A percentile compares a stretch with the other conserved stretches of the same genome.
Conservation (phyloP, 148 eudicot genomes). For the Chenopodium quinoa region DNA sequence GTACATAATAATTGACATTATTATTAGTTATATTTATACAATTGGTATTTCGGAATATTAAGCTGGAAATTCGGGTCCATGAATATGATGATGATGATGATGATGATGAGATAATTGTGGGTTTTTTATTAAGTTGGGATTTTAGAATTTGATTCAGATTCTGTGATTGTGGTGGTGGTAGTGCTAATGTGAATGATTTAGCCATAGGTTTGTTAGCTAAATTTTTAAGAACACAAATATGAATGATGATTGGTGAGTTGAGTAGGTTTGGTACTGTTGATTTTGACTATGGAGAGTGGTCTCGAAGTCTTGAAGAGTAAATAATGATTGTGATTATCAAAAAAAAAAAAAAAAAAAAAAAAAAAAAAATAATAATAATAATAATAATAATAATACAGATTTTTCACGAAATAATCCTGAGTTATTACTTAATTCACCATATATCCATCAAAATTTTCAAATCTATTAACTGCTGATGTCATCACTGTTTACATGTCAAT, state of each 20-base stretch:
- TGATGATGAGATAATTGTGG: background rate
- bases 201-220: slow-evolving; percentile 1
- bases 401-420: too few relatives aligned
- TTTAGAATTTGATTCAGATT: slow-evolving; percentile 17
- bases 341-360: too few relatives aligned
- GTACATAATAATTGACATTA: background rate
- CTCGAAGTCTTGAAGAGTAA: background rate
- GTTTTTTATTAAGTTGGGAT: slow-evolving; percentile 16
- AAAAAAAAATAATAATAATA: too few relatives aligned
- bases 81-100: slow-evolving; percentile 4
- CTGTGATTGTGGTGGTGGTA: slow-evolving; percentile 10
- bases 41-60: background rate
- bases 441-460: too few relatives aligned
- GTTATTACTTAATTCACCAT: too few relatives aligned
- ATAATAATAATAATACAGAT: too few relatives aligned
- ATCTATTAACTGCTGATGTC: too few relatives aligned
- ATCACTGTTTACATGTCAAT: too few relatives aligned
- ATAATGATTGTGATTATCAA: background rate
- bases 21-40: background rate
- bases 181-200: slow-evolving; percentile 2
- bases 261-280: background rate
- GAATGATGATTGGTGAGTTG: background rate
- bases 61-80: slow-evolving; percentile 16
- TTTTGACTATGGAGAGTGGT: background rate
- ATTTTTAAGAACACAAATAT: background rate